Evolutionary conservation across 768 basidiomycete genomes (phyloP), one percentile per base, ranked within the genome.

Genomic region (Leucocoprinus birnbaumii): DNA sequence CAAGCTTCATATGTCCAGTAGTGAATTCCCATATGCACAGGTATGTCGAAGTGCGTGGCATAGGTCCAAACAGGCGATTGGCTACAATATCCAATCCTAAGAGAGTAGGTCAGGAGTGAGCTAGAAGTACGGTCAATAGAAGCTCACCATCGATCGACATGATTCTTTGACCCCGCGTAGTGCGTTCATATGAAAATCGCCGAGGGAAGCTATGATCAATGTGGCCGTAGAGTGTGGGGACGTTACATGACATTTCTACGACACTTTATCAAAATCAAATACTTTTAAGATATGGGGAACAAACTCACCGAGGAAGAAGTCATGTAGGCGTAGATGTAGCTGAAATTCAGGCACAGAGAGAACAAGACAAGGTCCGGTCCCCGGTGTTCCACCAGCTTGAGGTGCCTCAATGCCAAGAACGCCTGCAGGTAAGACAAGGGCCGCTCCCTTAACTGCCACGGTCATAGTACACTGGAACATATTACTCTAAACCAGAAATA

Each of bases 1-100:
- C 63, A 0, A 77, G 77, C 62, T 83, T 85, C 45, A 91, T 64
- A 31, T 75, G 65, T 5, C 92, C 92, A 16, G 94, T 34, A n/a
- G 72, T 72, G 43, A 95, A 80, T 63, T 96, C 93, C 96, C 96
- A 98, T 13, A 97, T 80, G 65, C 95, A 98, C 4, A 96, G 74
- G 63, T 98, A 98, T 1, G 93, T 86, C 1, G 89, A 71, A 0
- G 89, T 90, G 2, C 82, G 80, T 6, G 96, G 96, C 55, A 85
- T 83, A 11, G 91, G 91, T 7, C 96, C 96, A 64, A 97, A 96
- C 10, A 98, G 72, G 22, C 95, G 84, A 65, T 97, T 82, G 1
- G 91, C 87, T 13, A 84, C 82, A 46, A 98, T 82, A 57, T 91
- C 82, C 60, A 95, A 67, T 10, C 89, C 91, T 89, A 13, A 58